These are phyloP conservation scores for Ambrosiella cleistominuta DNA, from an alignment of 2,329 filamentous ascomycete genomes.

Conservation along the genomic window DNA sequence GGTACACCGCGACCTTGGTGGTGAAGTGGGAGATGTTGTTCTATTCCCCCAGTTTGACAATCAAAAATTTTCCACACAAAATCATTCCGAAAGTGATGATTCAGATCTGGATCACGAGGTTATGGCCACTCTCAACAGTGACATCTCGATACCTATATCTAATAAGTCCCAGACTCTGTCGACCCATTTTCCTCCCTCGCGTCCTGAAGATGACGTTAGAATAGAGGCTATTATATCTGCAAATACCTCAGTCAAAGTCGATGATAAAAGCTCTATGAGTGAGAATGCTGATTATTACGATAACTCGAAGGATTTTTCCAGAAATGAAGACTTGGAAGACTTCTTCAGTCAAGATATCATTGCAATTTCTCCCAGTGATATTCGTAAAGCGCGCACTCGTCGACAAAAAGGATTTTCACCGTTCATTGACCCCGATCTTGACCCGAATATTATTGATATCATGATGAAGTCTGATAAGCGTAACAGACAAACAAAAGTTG, in stretches of 20 bases:
- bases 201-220: too few species aligned
- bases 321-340: conserved; percentile 1
- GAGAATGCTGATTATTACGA: background rate
- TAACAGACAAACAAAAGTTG: conserved; percentile 54
- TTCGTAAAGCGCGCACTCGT: background rate
- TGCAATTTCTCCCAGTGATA: conserved; percentile 2
- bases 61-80: background rate
- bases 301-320: background rate
- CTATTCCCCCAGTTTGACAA: background rate
- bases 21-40: conserved; percentile 15
- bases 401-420: conserved; percentile 2
- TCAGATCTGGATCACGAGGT: background rate
- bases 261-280: background rate
- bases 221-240: too few species aligned
- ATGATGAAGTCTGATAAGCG: conserved; percentile 45
- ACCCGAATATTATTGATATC: conserved; percentile 47
- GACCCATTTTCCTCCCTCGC: too few species aligned
- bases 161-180: too few species aligned
- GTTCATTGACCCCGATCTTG: conserved; percentile 26
- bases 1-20: conserved; percentile 23
- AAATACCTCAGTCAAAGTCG: background rate
- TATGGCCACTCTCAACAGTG: background rate
- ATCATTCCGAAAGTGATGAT: background rate
- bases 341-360: conserved; percentile 9
- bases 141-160: background rate